These are phyloP conservation scores for Acer yangbiense DNA, from an alignment of 345 rosid species.

Conservation along the genomic window DNA sequence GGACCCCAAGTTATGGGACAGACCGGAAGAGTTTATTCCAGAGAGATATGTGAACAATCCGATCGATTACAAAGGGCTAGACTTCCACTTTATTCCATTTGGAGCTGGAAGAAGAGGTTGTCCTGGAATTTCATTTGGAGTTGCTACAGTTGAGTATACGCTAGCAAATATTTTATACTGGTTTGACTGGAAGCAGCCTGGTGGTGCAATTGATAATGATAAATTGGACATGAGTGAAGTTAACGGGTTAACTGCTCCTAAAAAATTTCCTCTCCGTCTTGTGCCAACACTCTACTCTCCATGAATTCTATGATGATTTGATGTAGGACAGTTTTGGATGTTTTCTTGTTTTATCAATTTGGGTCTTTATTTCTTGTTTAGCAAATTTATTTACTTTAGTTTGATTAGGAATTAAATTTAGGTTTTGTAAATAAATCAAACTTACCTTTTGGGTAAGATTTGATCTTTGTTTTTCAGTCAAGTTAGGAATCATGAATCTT, in stretches of 20 bases:
- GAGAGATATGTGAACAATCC: constrained; percentile 6
- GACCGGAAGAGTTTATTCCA: constrained; percentile 12
- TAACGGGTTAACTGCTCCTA: background rate
- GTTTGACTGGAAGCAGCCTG: constrained; percentile 22
- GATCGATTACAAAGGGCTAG: constrained; percentile 7
- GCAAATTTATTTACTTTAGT: no score
- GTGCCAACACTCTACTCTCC: background rate
- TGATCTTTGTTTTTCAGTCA: no score
- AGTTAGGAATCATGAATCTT: no score
- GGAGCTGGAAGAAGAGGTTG: constrained; percentile 17
- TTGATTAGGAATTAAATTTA: no score
- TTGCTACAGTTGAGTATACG: background rate
- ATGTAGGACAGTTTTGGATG: no score
- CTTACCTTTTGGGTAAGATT: no score
- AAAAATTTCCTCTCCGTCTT: constrained; percentile 14
- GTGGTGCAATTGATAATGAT: background rate
- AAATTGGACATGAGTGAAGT: constrained; percentile 17
- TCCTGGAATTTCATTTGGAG: constrained; percentile 13
- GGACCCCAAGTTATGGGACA: constrained; percentile 15
- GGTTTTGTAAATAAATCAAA: no score
- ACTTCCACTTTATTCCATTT: constrained; percentile 13
- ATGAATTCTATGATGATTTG: no score
- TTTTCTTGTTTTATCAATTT: no score
- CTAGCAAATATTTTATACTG: constrained; percentile 13
- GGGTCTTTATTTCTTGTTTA: no score